These are phyloP conservation scores for Monosporascus sp. DNA, from an alignment of 2,329 filamentous ascomycete genomes.

Conservation along the genomic window DNA sequence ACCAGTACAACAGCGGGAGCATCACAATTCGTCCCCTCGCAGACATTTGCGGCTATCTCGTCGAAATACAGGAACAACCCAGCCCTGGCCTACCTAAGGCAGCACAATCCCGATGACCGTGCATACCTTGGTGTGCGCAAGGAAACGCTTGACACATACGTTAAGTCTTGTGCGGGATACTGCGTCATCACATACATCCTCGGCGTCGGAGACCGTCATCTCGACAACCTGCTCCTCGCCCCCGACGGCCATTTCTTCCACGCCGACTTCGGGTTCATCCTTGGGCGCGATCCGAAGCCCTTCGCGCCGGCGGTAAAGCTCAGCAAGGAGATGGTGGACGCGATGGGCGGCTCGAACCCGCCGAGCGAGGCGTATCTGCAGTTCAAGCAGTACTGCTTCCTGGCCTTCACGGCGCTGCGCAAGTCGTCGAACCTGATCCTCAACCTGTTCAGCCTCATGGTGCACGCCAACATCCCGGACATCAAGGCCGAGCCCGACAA, in stretches of 20 bases:
- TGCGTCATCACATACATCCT: constrained; percentile 98
- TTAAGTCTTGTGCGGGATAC: constrained; percentile 94
- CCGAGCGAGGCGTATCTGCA: constrained; percentile 66
- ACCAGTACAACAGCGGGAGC: constrained; percentile 86
- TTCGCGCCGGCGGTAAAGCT: constrained; percentile 97
- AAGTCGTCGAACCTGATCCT: constrained; percentile 88
- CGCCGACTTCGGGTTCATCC: constrained; percentile 96
- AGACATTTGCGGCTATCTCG: constrained; percentile 75
- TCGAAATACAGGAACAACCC: constrained; percentile 72
- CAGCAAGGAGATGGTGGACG: constrained; percentile 96
- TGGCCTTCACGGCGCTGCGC: constrained; percentile 84
- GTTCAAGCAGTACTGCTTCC: constrained; percentile 95
- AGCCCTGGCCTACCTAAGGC: constrained; percentile 77
- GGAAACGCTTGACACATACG: constrained; percentile 89
- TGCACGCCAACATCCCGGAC: constrained; percentile 94
- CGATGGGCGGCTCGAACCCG: constrained; percentile 82
- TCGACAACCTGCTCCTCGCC: constrained; percentile 88
- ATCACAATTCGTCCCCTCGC: constrained; percentile 88
- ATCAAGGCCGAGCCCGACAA: constrained; percentile 90
- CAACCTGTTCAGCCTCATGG: constrained; percentile 94
- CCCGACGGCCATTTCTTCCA: constrained; percentile 96
- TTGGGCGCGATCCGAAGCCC: constrained; percentile 93
- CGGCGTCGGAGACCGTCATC: constrained; percentile 89
- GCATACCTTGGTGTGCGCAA: constrained; percentile 83
- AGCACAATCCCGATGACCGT: constrained; percentile 80